Evolutionary conservation across 768 basidiomycete species (phyloP), one percentile per base, ranked within the genome.

Genomic region (Hygrocybe coccinea): DNA sequence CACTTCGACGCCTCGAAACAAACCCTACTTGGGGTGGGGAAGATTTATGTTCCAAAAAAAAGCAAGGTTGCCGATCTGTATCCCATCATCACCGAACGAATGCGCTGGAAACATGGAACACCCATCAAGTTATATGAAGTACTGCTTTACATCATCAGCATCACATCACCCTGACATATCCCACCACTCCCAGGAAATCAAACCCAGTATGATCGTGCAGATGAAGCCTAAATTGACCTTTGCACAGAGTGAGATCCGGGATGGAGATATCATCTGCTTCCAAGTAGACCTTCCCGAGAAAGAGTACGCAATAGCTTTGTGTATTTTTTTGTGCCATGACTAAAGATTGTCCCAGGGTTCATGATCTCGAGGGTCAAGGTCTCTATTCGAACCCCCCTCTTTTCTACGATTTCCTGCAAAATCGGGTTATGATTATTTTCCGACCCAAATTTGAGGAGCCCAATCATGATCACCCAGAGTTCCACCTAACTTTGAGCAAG

Each of bases 221-320:
- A 97, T 99, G 95, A 98, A 98, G 74, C 83, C 81, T 34, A 97
- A 97, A 72, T 72, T 85, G 54, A 95, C 97, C 0, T 97, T 97
- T 72, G 83, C 89, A 50, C 93, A 97, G 69, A 97, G 93, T 66
- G 97, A 99, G 74, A 97, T 99, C 59, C 97, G 98, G 69, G 97
- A 98, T 68, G 97, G 97, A 56, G 97, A 99, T 71, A 85, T 99
- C 62, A 91, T 99, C 52, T 97, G 95, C 70, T 98, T 97, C 84
- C 97, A 98, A 75, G 92, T 97, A 21, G 97, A 98, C 66, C 78
- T 93, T 58, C 77, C 82, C 19, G 95, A 98, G 57, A 93, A 94
- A 69, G 94, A 98, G 95, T 95, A 65, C 64, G 89, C 77, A 17
- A 21, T 37, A 25, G 6, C 17, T 46, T 17, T 43, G 14, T n/a